Base-by-base conservation (phyloP, 140 eudicot species). In the Erigeron philadelphicus region DNA sequence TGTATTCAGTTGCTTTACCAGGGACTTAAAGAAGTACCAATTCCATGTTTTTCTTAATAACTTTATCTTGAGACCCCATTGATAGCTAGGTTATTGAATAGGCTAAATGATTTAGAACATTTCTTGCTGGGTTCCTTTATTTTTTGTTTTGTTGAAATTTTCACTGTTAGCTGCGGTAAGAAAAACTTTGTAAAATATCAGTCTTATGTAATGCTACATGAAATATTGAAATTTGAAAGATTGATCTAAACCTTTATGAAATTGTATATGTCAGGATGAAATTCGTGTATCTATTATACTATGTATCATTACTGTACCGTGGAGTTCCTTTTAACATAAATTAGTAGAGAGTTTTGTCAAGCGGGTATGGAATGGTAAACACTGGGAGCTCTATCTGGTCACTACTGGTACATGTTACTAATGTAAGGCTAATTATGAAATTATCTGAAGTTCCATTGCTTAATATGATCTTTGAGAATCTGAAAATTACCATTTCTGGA, bases 61-160 rank as follows among this genome's bases (percentile, higher is more conserved):
- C 1, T 11, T 18, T 47, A 46, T 23, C 11, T 10, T 31, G 10
- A 49, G 18, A 59, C 9, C 11, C 7, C 15, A 15, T 45, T 44
- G 8, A 43, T 56, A 12, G n/a, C 42, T 42, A 19, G 54, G 75
- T 18, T 16, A 21, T 70, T 66, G 43, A 16, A 12, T 21, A 57
- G 64, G 66, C 47, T 70, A 25, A 8, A n/a, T 66, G 13, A 11
- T 66, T 19, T 66, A 45, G 71, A 66, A 53, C 52, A 50, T 11
- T 49, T 63, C 50, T 52, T 53, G 47, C 49, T 38, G 73, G 63
- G 53, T 53, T 31, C 41, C 49, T 68, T 65, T 65, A 45, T 56
- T 11, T 18, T 11, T 16, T 62, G 54, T 50, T 62, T 62, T 25
- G 12, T 17, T n/a, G 38, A 16, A 42, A 61, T 49, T 41, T 11